Percentiles rank a stretch among this genome's conserved stretches.
Conservation (phyloP, 1,284 basidiomycete genomes). For the Trichosporon asahii region DNA sequence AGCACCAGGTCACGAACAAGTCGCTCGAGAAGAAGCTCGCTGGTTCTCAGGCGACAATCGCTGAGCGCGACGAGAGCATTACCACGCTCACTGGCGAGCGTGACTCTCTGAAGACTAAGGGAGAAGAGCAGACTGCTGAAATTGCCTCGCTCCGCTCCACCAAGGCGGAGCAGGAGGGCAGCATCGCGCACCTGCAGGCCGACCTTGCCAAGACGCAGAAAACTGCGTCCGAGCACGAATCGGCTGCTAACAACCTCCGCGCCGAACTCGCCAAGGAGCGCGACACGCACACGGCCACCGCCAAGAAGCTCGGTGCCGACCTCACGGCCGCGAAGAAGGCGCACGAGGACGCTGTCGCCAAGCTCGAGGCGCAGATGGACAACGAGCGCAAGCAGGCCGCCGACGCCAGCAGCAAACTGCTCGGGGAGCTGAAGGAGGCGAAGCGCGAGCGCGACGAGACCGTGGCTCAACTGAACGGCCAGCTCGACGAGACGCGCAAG, state of each 20-base stretch:
- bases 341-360: not conserved
- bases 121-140: constrained; percentile 12
- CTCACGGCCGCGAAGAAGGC: constrained; percentile 6
- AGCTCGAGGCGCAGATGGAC: constrained; percentile 7
- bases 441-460: constrained; percentile 10
- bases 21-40: constrained; percentile 11
- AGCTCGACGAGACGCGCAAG: constrained; percentile 13
- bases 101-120: not conserved
- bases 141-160: not conserved
- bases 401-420: not conserved
- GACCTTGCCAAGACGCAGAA: constrained; percentile 13
- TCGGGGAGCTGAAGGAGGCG: constrained; percentile 6
- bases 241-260: not conserved
- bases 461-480: constrained; percentile 11
- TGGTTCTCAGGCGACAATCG: not conserved
- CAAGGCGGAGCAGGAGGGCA: constrained; percentile 2
- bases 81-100: constrained; percentile 11
- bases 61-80: constrained; percentile 12
- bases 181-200: constrained; percentile 10
- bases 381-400: constrained; percentile 5
- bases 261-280: constrained; percentile 5
- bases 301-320: not conserved
- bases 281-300: not conserved
- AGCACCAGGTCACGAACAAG: constrained; percentile 11
- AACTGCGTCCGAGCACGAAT: not conserved